Base-by-base conservation (phyloP, 2,329 filamentous ascomycete species). In the Didymella exigua region DNA sequence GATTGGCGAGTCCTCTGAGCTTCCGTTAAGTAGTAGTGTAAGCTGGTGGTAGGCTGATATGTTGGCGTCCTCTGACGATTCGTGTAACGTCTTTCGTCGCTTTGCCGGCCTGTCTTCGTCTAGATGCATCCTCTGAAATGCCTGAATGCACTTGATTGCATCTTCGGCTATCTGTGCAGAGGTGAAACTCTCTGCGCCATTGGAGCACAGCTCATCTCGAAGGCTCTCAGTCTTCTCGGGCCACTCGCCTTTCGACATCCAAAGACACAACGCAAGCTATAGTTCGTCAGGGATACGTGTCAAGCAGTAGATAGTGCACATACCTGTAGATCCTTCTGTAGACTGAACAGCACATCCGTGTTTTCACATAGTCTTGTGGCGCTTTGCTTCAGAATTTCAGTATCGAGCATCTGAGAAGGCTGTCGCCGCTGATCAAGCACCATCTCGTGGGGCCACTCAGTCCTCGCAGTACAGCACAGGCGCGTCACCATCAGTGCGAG, bases 291-390 rank as follows among this genome's bases (percentile, higher is more conserved):
- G 33, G 10, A 26, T 5, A 16, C 29, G 11, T n/a, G 7, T 5
- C 27, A 2, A 14, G 27, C 9, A 27, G 30, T 24, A 8, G 4
- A 19, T 5, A 4, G 23, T 23, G 9, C 19, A 48, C 66, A 29
- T 65, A 75, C 73, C 63, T 74, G 69, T 40, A 76, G 42, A 40
- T 75, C 70, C 52, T 60, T 66, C 2, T 65, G 51, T 14, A 76
- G 42, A 3, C 31, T 42, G 4, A 43, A 57, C 14, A 72, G 60
- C 8, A 46, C 45, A 19, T 59, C 50, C 1, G 33, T 24, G 21
- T 71, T 58, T 10, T 63, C 60, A 40, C 69, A 73, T 1, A 66
- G 49, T 19, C 45, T 44, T 16, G 34, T 42, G 10, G 29, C 41
- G n/a, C 24, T 46, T n/a, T 46, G 46, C 26, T 34, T 49, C 24